Conservation (phyloP, 371 early-diverging fungal genomes). For the Mortierella sp. region DNA sequence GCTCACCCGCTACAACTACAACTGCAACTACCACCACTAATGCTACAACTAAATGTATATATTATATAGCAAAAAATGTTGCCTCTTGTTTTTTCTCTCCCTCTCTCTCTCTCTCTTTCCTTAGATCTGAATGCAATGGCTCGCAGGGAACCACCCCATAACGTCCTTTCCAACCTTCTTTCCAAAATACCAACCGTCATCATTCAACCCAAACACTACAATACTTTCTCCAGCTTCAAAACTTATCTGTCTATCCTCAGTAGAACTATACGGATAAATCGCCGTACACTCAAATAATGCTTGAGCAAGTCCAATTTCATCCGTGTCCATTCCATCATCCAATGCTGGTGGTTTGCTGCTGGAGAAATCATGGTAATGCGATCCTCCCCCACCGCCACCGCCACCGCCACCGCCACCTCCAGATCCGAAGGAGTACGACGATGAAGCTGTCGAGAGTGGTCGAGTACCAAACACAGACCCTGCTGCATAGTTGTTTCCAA, state of each 20-base stretch:
- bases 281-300: constrained; percentile 55
- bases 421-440: constrained; percentile 23
- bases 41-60: too few species aligned
- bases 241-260: constrained; percentile 35
- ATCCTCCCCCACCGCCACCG: neutral
- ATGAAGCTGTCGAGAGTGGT: constrained; percentile 27
- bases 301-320: constrained; percentile 55
- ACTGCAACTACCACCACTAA: too few species aligned
- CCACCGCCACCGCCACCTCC: constrained; percentile 16
- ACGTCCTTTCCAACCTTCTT: constrained; percentile 51
- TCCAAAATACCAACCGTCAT: constrained; percentile 54
- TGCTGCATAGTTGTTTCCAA: constrained; percentile 7
- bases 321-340: constrained; percentile 50
- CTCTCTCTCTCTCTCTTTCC: too few species aligned
- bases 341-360: constrained; percentile 35
- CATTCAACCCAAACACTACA: constrained; percentile 53
- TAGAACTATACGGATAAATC: constrained; percentile 48
- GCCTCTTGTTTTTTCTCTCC: too few species aligned
- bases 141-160: constrained; percentile 54
- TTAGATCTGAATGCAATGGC: constrained; percentile 49
- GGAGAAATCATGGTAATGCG: constrained; percentile 17
- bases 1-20: too few species aligned
- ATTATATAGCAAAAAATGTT: too few species aligned
- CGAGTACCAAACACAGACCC: neutral
- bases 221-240: constrained; percentile 57